Base-by-base conservation (phyloP, 805 yeast genomes). In the Starmera dryadoides region DNA sequence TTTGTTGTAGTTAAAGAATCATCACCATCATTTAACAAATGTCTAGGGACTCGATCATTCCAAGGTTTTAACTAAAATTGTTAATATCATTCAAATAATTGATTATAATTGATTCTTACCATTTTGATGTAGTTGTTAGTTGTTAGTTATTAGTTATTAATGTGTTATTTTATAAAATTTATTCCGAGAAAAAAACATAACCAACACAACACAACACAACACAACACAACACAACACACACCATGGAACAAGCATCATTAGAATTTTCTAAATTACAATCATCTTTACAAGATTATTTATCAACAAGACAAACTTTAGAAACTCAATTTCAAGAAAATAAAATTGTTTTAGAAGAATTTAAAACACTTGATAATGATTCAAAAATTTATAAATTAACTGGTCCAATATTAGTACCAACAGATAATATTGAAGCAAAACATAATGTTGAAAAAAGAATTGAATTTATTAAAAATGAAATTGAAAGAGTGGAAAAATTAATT, bases 251-350 rank as follows among this genome's bases (percentile, higher is more conserved):
- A 48, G 59, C 63, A 38, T 71, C 76, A 34, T 49, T 69, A 36
- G 68, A 62, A 43, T 71, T 64, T 68, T 69, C 60, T 48, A 52
- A 62, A 31, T 59, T 66, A 10, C 83, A 77, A 49, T 60, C 60
- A 36, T 60, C 62, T 19, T 58, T 77, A 35, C 63, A 60, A 42
- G 82, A 77, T 37, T 65, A 78, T 33, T 70, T 88, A 29, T 66
- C 75, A 5, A 77, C 87, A 11, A 79, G 98, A 53, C 95, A 91
- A 48, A 77, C 81, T 55, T 72, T 93, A 34, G 99, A 93, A 56
- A 86, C 97, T 1, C 99, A 93, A 63, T 76, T 69, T 50, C 98
- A 93, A 61, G 99, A 93, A 60, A 89, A 89, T 60, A 79, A 79
- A 52, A 89, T 93, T 36, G 98, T 93, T 14, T 71, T 79, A 47